Evolutionary conservation across 1,139 yeast species (phyloP), one percentile per base, ranked within the genome.

Genomic region (Geotrichum europaeum): DNA sequence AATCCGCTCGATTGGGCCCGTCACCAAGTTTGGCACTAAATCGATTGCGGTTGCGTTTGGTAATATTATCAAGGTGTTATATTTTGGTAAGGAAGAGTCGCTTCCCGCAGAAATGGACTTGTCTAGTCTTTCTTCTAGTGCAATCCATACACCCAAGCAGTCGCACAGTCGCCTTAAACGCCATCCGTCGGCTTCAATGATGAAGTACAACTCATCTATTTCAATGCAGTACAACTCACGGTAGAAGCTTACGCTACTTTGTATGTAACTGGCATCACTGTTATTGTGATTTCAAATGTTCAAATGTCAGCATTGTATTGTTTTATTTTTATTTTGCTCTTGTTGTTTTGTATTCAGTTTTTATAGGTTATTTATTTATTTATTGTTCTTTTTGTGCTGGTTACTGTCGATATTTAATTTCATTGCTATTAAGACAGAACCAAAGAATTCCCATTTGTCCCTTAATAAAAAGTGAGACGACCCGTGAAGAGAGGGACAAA

Each of bases 31-130:
- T 70, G 96, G 96, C 1, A 88, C 84, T 69, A 89, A 89, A 69
- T 81, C 95, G 0, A 84, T 88, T 25, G 85, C 88, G 32, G 85
- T 87, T 40, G 84, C 85, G 50, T 85, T 87, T 70, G 95, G 94
- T 40, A 86, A 86, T 66, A 73, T 83, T 15, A 80, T 89, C 78
- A 86, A 86, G 68, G 81, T 89, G 49, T 75, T 89, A 53, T 89
- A 87, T 69, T 77, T 87, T 66, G 96, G 96, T 7, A 85, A 84
- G 67, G 75, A 72, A 51, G 84, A 81, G 63, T 65, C 68, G 6
- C 59, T 65, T 30, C 20, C 58, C 4, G 25, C 36, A 13, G 60
- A 52, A n/a, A 24, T 51, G 4, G 52, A 51, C 24, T 9, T 49
- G 4, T 40, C 28, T 24, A 30, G 25, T n/a, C 18, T 47, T 13